A percentile compares a stretch with the other conserved stretches of the same genome.
These are phyloP conservation scores for Climacium dendroides DNA, from an alignment of 225 moss, liverwort and hornwort species.

Conservation along the genomic window DNA sequence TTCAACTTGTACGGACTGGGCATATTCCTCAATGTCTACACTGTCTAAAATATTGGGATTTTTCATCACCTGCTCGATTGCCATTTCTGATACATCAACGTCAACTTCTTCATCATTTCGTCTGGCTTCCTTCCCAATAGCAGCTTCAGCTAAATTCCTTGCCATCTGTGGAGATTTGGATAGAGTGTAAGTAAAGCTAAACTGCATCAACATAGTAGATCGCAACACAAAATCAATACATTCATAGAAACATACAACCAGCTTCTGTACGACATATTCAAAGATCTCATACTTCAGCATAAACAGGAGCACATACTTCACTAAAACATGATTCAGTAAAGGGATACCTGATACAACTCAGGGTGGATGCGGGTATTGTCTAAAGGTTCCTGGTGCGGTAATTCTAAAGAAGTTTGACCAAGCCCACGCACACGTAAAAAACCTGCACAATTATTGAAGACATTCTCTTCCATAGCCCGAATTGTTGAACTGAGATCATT, in stretches of 20 bases:
- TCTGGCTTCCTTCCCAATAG: slow-evolving; percentile 50
- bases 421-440: slow-evolving; percentile 73
- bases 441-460: slow-evolving; percentile 81
- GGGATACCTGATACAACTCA: slow-evolving; percentile 59
- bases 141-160: slow-evolving; percentile 74
- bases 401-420: slow-evolving; percentile 59
- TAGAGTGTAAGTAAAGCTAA: neutral
- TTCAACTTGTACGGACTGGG: slow-evolving; percentile 24
- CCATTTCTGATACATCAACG: slow-evolving; percentile 37
- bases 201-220: neutral
- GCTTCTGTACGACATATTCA: neutral
- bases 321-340: neutral
- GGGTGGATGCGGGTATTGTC: slow-evolving; percentile 93
- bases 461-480: slow-evolving; percentile 54
- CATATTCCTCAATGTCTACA: slow-evolving; percentile 52
- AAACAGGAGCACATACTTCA: neutral
- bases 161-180: slow-evolving; percentile 31
- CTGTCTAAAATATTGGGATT: slow-evolving; percentile 29
- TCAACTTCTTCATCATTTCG: slow-evolving; percentile 58
- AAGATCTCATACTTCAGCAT: neutral
- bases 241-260: neutral
- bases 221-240: neutral
- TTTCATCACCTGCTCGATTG: slow-evolving; percentile 68
- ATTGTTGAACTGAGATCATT: slow-evolving; percentile 51
- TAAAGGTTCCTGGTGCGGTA: slow-evolving; percentile 55